Evolutionary conservation across 306 rosid genomes (phyloP).

Genomic region (Dalbergia cultrata): DNA sequence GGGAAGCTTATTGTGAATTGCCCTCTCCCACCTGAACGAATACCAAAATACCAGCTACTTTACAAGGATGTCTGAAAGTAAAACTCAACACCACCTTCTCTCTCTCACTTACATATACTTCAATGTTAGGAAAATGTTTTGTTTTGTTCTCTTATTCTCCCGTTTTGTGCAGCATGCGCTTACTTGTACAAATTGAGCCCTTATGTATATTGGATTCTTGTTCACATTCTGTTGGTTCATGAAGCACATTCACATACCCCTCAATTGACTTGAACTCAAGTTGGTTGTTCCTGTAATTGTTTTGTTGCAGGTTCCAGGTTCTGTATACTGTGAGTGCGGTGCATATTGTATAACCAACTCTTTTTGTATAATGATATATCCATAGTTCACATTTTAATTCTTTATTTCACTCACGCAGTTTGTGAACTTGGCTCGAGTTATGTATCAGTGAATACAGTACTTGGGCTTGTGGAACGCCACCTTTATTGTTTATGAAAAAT

Average conservation of each 20-base stretch:
- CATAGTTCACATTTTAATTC: neutral
- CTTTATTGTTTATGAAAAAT: no score
- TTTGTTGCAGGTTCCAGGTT: neutral
- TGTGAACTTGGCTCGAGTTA: neutral
- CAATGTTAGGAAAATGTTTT: neutral
- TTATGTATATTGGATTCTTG: neutral
- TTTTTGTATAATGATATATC: no score
- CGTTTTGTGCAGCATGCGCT: neutral
- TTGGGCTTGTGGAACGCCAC: neutral
- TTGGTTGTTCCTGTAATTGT: neutral
- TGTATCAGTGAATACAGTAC: no score
- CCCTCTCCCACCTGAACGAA: slow-evolving; percentile 72
- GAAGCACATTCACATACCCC: neutral
- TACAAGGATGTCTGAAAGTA: slow-evolving; percentile 70
- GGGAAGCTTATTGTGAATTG: slow-evolving; percentile 85
- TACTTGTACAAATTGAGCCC: neutral
- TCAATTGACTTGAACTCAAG: neutral
- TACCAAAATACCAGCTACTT: slow-evolving; percentile 77
- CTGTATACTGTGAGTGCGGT: neutral
- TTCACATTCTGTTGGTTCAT: slow-evolving; percentile 2
- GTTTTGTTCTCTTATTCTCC: neutral
- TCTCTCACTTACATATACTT: neutral
- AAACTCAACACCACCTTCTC: neutral
- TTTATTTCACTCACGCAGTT: no score
- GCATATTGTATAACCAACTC: neutral